phyloP scores from a whole-genome alignment of 192 early-diverging fungal species.

The Backusella liffmaniae region DNA sequence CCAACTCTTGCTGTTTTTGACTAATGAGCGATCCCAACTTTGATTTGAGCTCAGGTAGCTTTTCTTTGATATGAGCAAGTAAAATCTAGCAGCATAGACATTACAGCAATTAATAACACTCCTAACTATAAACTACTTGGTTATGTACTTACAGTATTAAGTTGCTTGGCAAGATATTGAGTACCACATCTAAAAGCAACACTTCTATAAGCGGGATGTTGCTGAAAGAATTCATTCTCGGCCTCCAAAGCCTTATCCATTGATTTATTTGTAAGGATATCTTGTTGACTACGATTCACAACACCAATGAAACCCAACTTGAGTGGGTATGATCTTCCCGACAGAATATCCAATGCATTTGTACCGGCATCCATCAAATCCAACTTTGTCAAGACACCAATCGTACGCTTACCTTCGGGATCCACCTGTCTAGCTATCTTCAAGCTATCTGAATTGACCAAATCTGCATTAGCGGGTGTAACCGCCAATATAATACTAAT shows the following conservation, averaged over 20 bases:
- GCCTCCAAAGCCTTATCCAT: slow-evolving; percentile 66
- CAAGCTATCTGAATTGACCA: slow-evolving; percentile 83
- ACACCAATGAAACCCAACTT: slow-evolving; percentile 82
- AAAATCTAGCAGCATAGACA: slow-evolving; percentile 47
- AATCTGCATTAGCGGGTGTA: slow-evolving; percentile 77
- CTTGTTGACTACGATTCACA: slow-evolving; percentile 82
- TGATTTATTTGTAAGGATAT: slow-evolving; percentile 69
- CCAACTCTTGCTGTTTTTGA: slow-evolving; percentile 75
- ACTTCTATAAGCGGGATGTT: slow-evolving; percentile 69
- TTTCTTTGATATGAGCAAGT: slow-evolving; percentile 78
- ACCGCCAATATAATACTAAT: slow-evolving; percentile 78
- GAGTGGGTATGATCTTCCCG: slow-evolving; percentile 73
- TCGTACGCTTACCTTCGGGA: slow-evolving; percentile 72
- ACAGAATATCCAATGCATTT: slow-evolving; percentile 76
- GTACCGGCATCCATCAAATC: slow-evolving; percentile 87
- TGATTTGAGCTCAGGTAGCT: slow-evolving; percentile 73
- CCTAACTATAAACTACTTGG: neutral
- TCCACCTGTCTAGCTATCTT: slow-evolving; percentile 86
- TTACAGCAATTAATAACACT: neutral
- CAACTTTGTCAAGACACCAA: slow-evolving; percentile 81
- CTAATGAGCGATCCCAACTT: slow-evolving; percentile 74
- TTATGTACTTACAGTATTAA: slow-evolving; percentile 53
- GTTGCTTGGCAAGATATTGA: slow-evolving; percentile 60
- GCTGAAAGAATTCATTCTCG: slow-evolving; percentile 69
- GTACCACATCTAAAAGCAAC: slow-evolving; percentile 75